A percentile compares a stretch with the other conserved stretches of the same genome.
These are phyloP conservation scores for Penicillium turbatum DNA, from an alignment of 495 filamentous ascomycete species.

Conservation along the genomic window DNA sequence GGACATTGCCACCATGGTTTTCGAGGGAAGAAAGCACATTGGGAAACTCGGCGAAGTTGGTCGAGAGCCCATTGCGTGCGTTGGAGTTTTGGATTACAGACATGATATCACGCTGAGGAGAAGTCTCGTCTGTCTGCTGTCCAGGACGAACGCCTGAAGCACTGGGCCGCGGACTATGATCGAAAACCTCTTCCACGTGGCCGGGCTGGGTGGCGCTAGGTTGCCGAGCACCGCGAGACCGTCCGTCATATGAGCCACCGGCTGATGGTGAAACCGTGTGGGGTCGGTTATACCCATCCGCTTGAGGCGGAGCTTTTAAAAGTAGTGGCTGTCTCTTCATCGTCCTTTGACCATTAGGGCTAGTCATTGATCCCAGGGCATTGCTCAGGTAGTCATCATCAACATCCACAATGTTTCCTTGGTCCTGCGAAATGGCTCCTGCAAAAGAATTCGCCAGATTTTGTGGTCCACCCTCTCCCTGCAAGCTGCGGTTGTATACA, in stretches of 20 bases:
- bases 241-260: constrained; percentile 29
- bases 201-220: constrained; percentile 32
- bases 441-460: constrained; percentile 69
- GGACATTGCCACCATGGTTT: constrained; percentile 57
- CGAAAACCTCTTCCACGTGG: constrained; percentile 45
- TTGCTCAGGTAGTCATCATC: constrained; percentile 53
- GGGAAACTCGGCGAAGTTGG: constrained; percentile 61
- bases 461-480: constrained; percentile 56
- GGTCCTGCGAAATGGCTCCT: constrained; percentile 61
- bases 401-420: constrained; percentile 69
- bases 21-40: constrained; percentile 69
- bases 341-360: constrained; percentile 35
- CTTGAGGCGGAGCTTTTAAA: constrained; percentile 44
- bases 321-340: constrained; percentile 50
- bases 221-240: constrained; percentile 34
- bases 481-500: constrained; percentile 79
- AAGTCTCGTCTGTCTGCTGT: constrained; percentile 21
- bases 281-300: constrained; percentile 33
- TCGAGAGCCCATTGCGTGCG: constrained; percentile 50
- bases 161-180: constrained; percentile 36
- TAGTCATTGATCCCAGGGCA: constrained; percentile 35
- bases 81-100: constrained; percentile 80
- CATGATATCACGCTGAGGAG: constrained; percentile 72
- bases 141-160: constrained; percentile 13
- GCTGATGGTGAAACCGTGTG: constrained; percentile 39